Base-by-base conservation (phyloP, 2,329 filamentous ascomycete species). In the Claviceps sp. region DNA sequence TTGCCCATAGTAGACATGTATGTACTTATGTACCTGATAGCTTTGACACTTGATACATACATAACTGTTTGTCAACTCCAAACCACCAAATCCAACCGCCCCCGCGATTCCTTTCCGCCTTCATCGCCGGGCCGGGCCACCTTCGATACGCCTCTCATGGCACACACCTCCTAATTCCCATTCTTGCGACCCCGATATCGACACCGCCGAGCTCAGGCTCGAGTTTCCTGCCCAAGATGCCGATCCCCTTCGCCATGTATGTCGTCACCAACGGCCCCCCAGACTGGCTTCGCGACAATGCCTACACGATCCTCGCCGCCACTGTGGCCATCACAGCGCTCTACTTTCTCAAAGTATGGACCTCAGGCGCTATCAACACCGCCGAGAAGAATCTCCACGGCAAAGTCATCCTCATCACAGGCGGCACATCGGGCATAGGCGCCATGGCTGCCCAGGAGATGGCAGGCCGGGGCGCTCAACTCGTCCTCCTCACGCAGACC, bases 341-440 rank as follows among this genome's bases (percentile, higher is more conserved):
- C 30, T 63, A 65, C 47, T 54, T 76, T 34, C 61, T 77, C 47
- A 97, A 96, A 73, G 74, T 75, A 62, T 95, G 85, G 71, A 86
- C 84, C 61, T 80, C 81, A 57, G 94, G 93, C 58, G 78, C 83
- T 13, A 72, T 69, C 59, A 96, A 93, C 67, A 70, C 69, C 43
- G 78, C 86, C 26, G 89, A 95, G 64, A 79, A 88, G 54, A 77
- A 85, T 52, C 89, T 98, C 82, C 89, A 96, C 67, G 89, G 88
- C 47, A 94, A 94, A 64, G 88, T 98, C 48, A 77, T 96, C 45
- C 84, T 98, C 75, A 80, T 98, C 50, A 98, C 93, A 18, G 90
- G 93, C 59, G 93, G 91, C 30, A 98, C 93, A 50, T 91, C 90
- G 46, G 93, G 93, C 14, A 86, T 98, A 64, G 93, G 93, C 48